phyloP scores from a whole-genome alignment of 208 protist species.

The Acanthamoeba sp. region DNA sequence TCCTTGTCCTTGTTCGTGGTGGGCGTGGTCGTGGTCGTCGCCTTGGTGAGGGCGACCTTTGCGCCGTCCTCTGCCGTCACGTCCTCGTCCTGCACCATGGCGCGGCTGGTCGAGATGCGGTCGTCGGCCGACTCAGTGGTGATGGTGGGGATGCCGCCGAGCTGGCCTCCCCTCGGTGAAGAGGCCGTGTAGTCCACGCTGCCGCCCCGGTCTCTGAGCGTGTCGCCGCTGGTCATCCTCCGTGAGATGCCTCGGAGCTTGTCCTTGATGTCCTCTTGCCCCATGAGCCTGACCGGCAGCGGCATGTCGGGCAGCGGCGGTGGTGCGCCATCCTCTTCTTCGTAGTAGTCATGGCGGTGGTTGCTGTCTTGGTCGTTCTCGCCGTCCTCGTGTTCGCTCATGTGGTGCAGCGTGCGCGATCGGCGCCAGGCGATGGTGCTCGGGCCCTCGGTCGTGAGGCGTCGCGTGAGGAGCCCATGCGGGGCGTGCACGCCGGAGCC shows the following conservation, averaged over 20 bases:
- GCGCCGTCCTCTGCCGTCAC: background rate
- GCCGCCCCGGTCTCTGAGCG: background rate
- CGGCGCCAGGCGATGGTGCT: background rate
- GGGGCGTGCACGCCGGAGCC: background rate
- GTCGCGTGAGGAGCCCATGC: background rate
- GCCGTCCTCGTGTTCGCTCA: background rate
- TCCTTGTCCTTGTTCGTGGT: background rate
- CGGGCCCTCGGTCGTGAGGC: background rate
- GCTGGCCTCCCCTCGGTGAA: no score
- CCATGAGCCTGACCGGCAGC: background rate
- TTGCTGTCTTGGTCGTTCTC: background rate
- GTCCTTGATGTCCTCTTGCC: constrained; percentile 31
- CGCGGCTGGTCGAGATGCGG: background rate
- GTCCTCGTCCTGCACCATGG: background rate
- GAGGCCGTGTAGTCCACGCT: background rate
- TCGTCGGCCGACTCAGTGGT: background rate
- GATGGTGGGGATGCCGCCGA: background rate
- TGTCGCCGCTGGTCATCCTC: background rate
- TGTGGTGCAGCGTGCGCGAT: background rate
- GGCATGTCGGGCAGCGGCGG: constrained; percentile 8
- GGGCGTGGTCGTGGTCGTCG: background rate
- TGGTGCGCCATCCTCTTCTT: background rate
- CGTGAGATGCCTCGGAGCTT: constrained; percentile 39
- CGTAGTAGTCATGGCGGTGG: background rate
- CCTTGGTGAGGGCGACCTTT: background rate